These are phyloP conservation scores for Chytriomyces confervae DNA, from an alignment of 192 early-diverging fungal genomes.

Conservation along the genomic window DNA sequence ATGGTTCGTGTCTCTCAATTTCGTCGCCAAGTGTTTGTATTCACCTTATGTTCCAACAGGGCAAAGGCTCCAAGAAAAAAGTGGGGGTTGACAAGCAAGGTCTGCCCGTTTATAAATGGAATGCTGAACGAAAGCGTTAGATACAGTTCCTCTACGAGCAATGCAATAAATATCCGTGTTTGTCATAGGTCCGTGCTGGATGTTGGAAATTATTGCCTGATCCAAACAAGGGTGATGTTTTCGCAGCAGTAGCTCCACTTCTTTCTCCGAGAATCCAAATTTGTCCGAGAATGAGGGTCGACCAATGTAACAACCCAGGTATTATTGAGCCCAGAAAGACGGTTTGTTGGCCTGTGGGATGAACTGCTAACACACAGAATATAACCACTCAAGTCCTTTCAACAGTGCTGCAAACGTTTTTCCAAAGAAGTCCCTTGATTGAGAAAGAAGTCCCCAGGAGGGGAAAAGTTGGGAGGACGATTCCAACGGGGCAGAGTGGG, in stretches of 20 bases:
- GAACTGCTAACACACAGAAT: too few species aligned
- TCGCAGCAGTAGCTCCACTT: conserved; percentile 12
- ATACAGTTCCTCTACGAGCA: too few species aligned
- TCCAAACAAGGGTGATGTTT: conserved; percentile 10
- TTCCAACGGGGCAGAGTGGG: not conserved
- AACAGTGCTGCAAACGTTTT: conserved; percentile 5
- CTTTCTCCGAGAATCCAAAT: conserved; percentile 21
- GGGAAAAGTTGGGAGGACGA: not conserved
- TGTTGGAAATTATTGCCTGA: not conserved
- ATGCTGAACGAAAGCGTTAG: conserved; percentile 71
- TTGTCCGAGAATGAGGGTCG: conserved; percentile 5
- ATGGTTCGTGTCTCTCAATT: conserved; percentile 51
- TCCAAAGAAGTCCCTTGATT: not conserved
- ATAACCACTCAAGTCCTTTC: not conserved
- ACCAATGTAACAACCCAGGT: not conserved
- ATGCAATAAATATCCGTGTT: too few species aligned
- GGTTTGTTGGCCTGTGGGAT: too few species aligned
- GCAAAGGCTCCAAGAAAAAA: conserved; percentile 80
- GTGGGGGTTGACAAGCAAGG: conserved; percentile 83
- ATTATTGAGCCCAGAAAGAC: conserved; percentile 1
- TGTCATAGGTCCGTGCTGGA: too few species aligned
- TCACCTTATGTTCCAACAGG: conserved; percentile 43
- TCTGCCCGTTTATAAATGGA: conserved; percentile 92
- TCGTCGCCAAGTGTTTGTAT: not conserved
- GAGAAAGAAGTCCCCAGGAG: not conserved